A percentile compares a stretch with the other conserved stretches of the same genome.
Conservation (phyloP, 345 rosid genomes). For the Pugionium dolabratum region DNA sequence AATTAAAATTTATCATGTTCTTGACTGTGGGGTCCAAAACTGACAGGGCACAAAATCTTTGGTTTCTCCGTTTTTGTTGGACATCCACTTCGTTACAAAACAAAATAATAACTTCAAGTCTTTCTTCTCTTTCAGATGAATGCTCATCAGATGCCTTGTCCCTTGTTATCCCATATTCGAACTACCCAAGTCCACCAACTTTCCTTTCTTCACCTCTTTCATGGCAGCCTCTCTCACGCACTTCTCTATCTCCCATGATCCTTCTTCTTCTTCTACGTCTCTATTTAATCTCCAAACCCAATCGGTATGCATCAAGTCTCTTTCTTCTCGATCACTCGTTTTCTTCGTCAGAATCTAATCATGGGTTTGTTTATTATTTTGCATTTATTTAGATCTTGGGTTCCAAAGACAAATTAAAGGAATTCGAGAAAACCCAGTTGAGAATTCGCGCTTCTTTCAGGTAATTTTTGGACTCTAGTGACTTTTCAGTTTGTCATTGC, state of each 20-base stretch:
- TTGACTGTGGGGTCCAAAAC: slow-evolving; percentile 29
- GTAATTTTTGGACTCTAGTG: slow-evolving; percentile 14
- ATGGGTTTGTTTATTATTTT: background rate
- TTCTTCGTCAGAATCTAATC: background rate
- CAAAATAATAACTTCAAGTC: background rate
- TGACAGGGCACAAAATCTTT: slow-evolving; percentile 40
- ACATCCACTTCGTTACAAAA: slow-evolving; percentile 31
- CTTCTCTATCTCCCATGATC: slow-evolving; percentile 29
- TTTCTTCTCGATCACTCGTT: background rate
- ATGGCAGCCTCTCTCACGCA: slow-evolving; percentile 33
- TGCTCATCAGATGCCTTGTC: slow-evolving; percentile 33
- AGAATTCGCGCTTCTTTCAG: slow-evolving; percentile 32
- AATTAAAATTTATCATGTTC: background rate
- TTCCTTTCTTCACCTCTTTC: slow-evolving; percentile 25
- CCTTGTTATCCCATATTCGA: slow-evolving; percentile 27
- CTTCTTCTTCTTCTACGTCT: slow-evolving; percentile 23
- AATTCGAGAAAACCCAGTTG: slow-evolving; percentile 24
- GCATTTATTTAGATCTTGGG: slow-evolving; percentile 32
- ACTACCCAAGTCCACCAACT: slow-evolving; percentile 20
- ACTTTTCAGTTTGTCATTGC: background rate
- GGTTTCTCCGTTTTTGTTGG: slow-evolving; percentile 71
- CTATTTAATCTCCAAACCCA: slow-evolving; percentile 23
- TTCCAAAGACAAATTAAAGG: slow-evolving; percentile 15
- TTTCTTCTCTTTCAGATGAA: slow-evolving; percentile 23
- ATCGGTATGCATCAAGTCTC: slow-evolving; percentile 26